Percentiles rank a stretch among this genome's conserved stretches.
These are phyloP conservation scores for Sedum album DNA, from an alignment of 164 flowering plant genomes.

Conservation along the genomic window DNA sequence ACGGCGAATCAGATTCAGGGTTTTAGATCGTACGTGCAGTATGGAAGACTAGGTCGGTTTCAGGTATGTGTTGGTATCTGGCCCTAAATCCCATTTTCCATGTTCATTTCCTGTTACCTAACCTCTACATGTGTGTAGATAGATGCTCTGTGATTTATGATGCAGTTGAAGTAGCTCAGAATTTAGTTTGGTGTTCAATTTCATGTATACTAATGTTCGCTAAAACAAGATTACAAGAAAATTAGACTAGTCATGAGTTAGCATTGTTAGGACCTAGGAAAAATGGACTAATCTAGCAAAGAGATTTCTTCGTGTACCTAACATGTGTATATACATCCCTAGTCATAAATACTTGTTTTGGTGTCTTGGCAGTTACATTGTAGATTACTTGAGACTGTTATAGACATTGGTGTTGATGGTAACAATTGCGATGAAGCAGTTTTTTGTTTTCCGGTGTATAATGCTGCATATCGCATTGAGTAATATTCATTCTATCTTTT, in stretches of 20 bases:
- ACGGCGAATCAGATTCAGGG: conserved; percentile 53
- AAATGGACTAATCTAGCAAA: neutral
- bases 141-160: neutral
- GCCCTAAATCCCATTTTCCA: neutral
- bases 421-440: neutral
- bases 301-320: neutral
- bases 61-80: conserved; percentile 28
- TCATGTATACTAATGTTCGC: neutral
- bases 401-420: neutral
- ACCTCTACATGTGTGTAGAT: neutral
- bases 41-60: conserved; percentile 24
- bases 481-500: neutral
- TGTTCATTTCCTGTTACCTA: neutral
- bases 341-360: neutral
- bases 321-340: neutral
- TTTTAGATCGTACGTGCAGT: conserved; percentile 18
- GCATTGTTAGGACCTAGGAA: neutral
- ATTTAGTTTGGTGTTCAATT: neutral
- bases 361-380: neutral
- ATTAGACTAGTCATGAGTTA: neutral
- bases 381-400: neutral
- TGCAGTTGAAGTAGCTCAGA: neutral
- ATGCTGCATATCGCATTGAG: neutral
- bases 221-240: neutral
- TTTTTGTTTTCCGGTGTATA: neutral